Evolutionary conservation across 257 asterid genomes (phyloP), one percentile per base, ranked within the genome.

Genomic region (Solanum ossicruentum): DNA sequence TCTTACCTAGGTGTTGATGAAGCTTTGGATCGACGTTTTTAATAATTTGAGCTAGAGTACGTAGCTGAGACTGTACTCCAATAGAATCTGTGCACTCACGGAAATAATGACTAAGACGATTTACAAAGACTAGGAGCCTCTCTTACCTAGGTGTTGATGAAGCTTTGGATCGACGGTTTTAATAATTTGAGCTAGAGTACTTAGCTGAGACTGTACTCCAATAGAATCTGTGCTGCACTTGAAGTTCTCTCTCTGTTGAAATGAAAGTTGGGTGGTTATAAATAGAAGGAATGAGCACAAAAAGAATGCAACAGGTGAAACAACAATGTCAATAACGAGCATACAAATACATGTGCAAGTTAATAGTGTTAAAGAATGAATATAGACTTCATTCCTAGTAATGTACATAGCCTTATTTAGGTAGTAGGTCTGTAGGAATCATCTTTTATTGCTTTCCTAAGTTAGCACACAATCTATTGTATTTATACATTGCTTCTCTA

Each of bases 151-250:
- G 92, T 92, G 99, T 70, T 87, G 96, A 88, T 96, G 99, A 86
- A 96, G 97, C 91, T 93, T 96, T 16, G 99, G 99, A 80, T 96
- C 96, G 71, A 96, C 91, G 70, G 95, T 91, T 91, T 93, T 95
- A 86, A 94, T 92, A 88, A 96, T 92, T 87, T 93, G 98, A 49
- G 93, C 88, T 65, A 96, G 95, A 82, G 95, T 93, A 70, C 94
- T 88, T 84, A 96, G 92, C 90, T 96, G 99, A 86, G 98, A 85
- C 90, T 94, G 98, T 89, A 96, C 99, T 43, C 99, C 99, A 91
- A 96, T 89, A 65, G 97, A 92, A 86, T 87, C 93, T 89, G 95
- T 41, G 66, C 90, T 93, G 92, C 97, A 91, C 90, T 89, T 93
- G 86, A 96, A 96, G 86, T 96, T 94, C 84, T 94, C 99, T 91